Evolutionary conservation across 805 yeast genomes (phyloP), one percentile per base, ranked within the genome.

Genomic region (Yamadazyma phyllophila): DNA sequence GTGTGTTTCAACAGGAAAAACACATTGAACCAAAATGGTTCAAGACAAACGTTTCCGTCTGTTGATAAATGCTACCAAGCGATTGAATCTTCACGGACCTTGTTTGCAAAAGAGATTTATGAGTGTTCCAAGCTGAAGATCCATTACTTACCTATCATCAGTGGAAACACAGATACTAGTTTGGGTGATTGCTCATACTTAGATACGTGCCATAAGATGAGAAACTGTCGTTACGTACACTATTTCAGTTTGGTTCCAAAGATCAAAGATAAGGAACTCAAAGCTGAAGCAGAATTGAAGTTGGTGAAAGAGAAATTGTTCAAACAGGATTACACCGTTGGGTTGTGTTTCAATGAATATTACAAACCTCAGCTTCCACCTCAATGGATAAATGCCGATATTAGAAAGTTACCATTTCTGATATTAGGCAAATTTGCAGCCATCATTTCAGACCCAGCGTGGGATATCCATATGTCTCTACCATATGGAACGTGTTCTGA

Each of bases 131-230:
- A 53, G 26, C 38, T 29, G 6, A 66, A 61, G 39, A 56, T 56
- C 13, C 73, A 67, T 48, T 61, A 46, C 42, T 48, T 67, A 15
- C 69, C 71, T 1, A 52, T 65, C 4, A 46, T 59, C 17, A 59
- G 56, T 43, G 53, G 61, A 12, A 82, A 79, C 46, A 89, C 97
- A 0, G 97, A 92, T 56, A 44, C 66, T 2, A 66, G 74, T 13
- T 61, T 88, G 7, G 97, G 97, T 1, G 97, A 91, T 63, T 91
- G 98, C 61, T 90, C 97, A 8, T 91, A 91, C 60, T 73, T 91
- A 48, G 97, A 91, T 60, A 90, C 97, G 0, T 91, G 98, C 60
- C 97, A 88, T 66, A 89, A 89, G 63, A 76, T 88, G 61, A 80
- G 79, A 48, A 71, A 81, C 8, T 91, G 97, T 63, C 72, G 94